These are phyloP conservation scores for Elsinoe perseae DNA, from an alignment of 2,329 filamentous ascomycete species.

Conservation along the genomic window DNA sequence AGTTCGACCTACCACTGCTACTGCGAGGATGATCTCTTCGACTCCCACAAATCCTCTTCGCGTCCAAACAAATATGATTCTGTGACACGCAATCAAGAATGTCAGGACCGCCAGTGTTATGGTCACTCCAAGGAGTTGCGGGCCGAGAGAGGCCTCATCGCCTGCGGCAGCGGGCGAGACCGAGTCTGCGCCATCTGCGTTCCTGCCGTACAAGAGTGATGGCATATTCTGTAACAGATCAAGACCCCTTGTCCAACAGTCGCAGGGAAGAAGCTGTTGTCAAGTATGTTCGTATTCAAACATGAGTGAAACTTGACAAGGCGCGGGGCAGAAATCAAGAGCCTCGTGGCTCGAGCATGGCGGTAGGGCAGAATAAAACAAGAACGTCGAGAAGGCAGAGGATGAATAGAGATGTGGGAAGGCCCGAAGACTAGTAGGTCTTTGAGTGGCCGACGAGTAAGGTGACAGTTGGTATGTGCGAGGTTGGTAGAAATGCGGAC, in stretches of 20 bases:
- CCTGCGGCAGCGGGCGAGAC: background rate
- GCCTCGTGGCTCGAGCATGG: conserved; percentile 9
- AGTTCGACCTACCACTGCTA: conserved; percentile 2
- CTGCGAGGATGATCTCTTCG: conserved; percentile 1
- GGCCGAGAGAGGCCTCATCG: conserved; percentile 9
- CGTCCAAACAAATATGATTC: conserved; percentile 8
- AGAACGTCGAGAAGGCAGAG: background rate
- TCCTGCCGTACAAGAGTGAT: conserved; percentile 4
- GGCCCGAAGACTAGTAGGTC: background rate
- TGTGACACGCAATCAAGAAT: conserved; percentile 7
- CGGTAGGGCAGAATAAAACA: conserved; percentile 3
- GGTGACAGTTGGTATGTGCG: conserved; percentile 3
- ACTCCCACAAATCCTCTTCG: background rate
- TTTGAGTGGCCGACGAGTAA: background rate
- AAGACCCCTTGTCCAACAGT: conserved; percentile 5
- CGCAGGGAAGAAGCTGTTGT: background rate
- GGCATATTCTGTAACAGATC: conserved; percentile 1
- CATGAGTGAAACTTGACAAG: conserved; percentile 1
- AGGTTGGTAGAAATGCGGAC: background rate
- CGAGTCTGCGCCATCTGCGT: conserved; percentile 1
- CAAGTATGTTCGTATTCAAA: conserved; percentile 1
- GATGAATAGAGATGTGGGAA: conserved; percentile 8
- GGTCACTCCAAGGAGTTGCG: conserved; percentile 7
- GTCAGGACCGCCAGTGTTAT: conserved; percentile 8
- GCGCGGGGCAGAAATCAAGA: conserved; percentile 7